A percentile compares a stretch with the other conserved stretches of the same genome.
These are phyloP conservation scores for Salix koriyanagi DNA, from an alignment of 345 rosid species.

Conservation along the genomic window DNA sequence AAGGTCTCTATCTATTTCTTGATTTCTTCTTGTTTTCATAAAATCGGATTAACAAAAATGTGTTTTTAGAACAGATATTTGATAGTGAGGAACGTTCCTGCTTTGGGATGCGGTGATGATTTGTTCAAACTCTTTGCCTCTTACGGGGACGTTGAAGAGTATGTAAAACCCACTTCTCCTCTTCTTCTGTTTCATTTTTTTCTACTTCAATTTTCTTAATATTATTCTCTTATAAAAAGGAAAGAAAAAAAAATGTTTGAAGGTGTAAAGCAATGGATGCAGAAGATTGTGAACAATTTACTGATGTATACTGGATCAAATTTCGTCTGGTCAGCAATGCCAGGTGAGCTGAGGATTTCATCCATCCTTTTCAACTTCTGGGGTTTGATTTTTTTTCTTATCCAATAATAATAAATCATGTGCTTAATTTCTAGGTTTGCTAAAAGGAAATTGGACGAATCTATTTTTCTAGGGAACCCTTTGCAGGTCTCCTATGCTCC, in stretches of 20 bases:
- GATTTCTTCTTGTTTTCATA: neutral
- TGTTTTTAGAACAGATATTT: conserved; percentile 44
- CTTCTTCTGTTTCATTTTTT: neutral
- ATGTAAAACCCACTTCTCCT: conserved; percentile 9
- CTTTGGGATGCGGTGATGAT: conserved; percentile 92
- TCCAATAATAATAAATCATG: neutral
- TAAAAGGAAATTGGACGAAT: conserved; percentile 81
- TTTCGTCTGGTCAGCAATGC: conserved; percentile 62
- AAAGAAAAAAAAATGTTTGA: neutral
- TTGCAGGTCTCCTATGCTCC: conserved; percentile 78
- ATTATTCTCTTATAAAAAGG: neutral
- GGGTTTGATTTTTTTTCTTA: neutral
- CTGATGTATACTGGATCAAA: conserved; percentile 84
- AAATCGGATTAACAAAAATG: no score
- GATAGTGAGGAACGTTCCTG: conserved; percentile 80
- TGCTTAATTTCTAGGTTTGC: conserved; percentile 54
- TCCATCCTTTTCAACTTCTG: neutral
- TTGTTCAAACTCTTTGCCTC: conserved; percentile 60
- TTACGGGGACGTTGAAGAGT: conserved; percentile 90
- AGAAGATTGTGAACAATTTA: conserved; percentile 71
- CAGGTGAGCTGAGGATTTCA: conserved; percentile 37
- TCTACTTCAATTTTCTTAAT: neutral
- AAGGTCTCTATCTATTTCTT: conserved; percentile 30
- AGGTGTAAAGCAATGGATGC: conserved; percentile 93
- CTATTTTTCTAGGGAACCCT: conserved; percentile 62